A percentile compares a stretch with the other conserved stretches of the same genome.
phyloP scores from a whole-genome alignment of 352 stramenopile species.

The Phytophthora sansomeana region DNA sequence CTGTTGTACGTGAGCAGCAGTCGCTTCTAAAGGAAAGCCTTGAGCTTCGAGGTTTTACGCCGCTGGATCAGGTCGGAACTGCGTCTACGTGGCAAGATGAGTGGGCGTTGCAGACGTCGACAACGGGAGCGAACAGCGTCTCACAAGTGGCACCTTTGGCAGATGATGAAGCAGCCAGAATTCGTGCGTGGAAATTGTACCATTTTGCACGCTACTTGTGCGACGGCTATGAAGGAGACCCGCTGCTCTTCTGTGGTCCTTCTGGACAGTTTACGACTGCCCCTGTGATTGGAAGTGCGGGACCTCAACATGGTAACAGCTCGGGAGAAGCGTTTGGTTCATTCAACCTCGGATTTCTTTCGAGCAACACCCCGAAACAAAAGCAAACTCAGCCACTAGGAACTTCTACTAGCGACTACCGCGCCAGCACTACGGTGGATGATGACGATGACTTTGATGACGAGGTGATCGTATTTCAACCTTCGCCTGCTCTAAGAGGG shows the following conservation, averaged over 20 bases:
- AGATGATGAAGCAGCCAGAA: conserved; percentile 56
- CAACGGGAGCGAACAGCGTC: conserved; percentile 14
- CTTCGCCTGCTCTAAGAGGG: conserved; percentile 48
- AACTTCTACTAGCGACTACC: conserved; percentile 9
- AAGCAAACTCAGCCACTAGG: conserved; percentile 14
- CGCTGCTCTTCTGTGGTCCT: conserved; percentile 53
- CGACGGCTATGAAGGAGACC: conserved; percentile 63
- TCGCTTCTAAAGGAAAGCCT: conserved; percentile 76
- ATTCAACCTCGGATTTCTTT: conserved; percentile 46
- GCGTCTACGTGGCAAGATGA: conserved; percentile 30
- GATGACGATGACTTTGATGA: conserved; percentile 86
- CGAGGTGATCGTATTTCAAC: conserved; percentile 88
- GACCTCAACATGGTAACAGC: conserved; percentile 24
- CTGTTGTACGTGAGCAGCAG: conserved; percentile 45
- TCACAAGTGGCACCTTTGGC: conserved; percentile 34
- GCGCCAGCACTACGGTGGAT: conserved; percentile 29
- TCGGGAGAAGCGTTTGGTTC: conserved; percentile 26
- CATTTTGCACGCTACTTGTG: conserved; percentile 68
- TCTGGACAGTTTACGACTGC: conserved; percentile 39
- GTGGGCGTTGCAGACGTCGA: conserved; percentile 34
- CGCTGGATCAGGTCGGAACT: conserved; percentile 41
- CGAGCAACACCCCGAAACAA: conserved; percentile 26
- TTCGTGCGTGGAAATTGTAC: conserved; percentile 73
- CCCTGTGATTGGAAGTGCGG: conserved; percentile 23
- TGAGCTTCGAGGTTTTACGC: conserved; percentile 74